These are phyloP conservation scores for Elaeagnus macrophylla DNA, from an alignment of 306 rosid species.

Conservation along the genomic window DNA sequence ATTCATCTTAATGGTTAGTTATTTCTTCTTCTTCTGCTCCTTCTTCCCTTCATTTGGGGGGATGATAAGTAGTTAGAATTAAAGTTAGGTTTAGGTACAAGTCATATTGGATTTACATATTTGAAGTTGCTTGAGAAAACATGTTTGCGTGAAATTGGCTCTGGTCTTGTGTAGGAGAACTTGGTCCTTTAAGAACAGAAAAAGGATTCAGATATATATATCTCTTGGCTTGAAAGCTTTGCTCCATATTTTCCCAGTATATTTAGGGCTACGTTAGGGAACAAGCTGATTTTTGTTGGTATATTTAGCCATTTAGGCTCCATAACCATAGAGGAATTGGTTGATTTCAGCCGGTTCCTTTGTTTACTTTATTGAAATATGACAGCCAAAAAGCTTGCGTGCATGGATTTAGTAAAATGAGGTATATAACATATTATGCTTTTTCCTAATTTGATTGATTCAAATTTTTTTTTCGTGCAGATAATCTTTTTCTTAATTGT, in stretches of 20 bases:
- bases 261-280: too few relatives aligned
- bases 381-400: slow-evolving; percentile 10
- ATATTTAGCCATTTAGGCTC: too few relatives aligned
- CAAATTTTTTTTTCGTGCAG: slow-evolving; percentile 48
- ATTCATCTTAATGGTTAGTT: slow-evolving; percentile 74
- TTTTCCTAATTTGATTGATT: slow-evolving; percentile 27
- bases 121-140: background rate
- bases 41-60: background rate
- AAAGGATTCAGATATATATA: too few relatives aligned
- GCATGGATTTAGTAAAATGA: slow-evolving; percentile 16
- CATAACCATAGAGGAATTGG: too few relatives aligned
- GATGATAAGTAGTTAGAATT: background rate
- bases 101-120: too few relatives aligned
- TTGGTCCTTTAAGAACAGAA: background rate
- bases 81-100: too few relatives aligned
- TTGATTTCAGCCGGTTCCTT: background rate
- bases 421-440: slow-evolving; percentile 13
- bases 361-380: slow-evolving; percentile 1
- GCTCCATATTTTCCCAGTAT: background rate
- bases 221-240: background rate
- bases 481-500: slow-evolving; percentile 91
- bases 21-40: background rate
- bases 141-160: background rate
- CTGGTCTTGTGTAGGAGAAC: background rate
- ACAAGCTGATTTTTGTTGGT: too few relatives aligned